Conservation (phyloP, 2,329 filamentous ascomycete species). For the Arthroderma uncinatum region DNA sequence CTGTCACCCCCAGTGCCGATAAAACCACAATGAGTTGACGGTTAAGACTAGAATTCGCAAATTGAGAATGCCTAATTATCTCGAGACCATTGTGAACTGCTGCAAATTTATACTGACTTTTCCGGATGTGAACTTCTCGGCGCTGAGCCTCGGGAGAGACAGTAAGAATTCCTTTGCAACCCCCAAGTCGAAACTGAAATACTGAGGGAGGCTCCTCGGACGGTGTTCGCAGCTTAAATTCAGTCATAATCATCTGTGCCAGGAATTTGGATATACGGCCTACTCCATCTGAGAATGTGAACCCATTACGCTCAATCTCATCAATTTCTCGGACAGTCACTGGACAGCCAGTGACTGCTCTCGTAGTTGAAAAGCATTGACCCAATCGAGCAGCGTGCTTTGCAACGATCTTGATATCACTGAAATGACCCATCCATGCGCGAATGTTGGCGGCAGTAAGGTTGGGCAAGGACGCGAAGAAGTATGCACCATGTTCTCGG, state of each 20-base stretch:
- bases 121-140: slow-evolving; percentile 63
- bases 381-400: slow-evolving; percentile 83
- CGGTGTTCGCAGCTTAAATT: slow-evolving; percentile 51
- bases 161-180: slow-evolving; percentile 79
- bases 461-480: slow-evolving; percentile 63
- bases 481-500: slow-evolving; percentile 81
- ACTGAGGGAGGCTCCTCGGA: slow-evolving; percentile 57
- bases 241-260: slow-evolving; percentile 59
- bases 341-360: slow-evolving; percentile 55
- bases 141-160: slow-evolving; percentile 58
- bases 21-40: slow-evolving; percentile 83
- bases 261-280: slow-evolving; percentile 79
- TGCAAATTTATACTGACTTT: slow-evolving; percentile 79
- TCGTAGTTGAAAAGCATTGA: slow-evolving; percentile 91
- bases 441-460: slow-evolving; percentile 67
- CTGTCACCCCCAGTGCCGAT: slow-evolving; percentile 61
- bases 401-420: slow-evolving; percentile 68
- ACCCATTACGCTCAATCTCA: slow-evolving; percentile 59
- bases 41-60: slow-evolving; percentile 70
- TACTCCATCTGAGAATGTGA: slow-evolving; percentile 81
- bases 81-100: slow-evolving; percentile 63
- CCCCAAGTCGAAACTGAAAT: slow-evolving; percentile 84
- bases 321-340: slow-evolving; percentile 48
- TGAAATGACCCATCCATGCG: slow-evolving; percentile 75
- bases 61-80: slow-evolving; percentile 70